Conservation (phyloP, 352 stramenopile species). For the Globisporangium okanoganense region DNA sequence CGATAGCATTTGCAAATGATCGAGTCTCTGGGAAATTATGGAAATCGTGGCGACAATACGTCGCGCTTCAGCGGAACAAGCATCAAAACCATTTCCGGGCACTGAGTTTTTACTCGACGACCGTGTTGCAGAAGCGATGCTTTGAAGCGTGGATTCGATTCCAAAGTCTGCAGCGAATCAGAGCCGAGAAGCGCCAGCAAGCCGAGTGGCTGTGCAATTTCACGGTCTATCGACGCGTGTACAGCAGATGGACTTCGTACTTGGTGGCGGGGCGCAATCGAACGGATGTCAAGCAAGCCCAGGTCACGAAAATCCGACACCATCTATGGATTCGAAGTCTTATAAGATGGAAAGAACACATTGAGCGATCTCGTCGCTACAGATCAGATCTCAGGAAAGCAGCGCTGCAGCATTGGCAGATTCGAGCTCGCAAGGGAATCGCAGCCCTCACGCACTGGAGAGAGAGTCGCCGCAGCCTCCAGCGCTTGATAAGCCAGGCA, state of each 20-base stretch:
- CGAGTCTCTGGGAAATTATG: slow-evolving; percentile 13
- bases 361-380: background rate
- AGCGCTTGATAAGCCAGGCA: background rate
- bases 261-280: background rate
- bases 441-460: slow-evolving; percentile 19
- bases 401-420: background rate
- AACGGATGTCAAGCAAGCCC: background rate
- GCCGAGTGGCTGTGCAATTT: background rate
- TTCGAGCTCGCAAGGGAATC: background rate
- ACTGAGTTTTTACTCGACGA: slow-evolving; percentile 25
- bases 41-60: slow-evolving; percentile 20
- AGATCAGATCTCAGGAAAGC: background rate
- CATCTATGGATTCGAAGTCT: slow-evolving; percentile 4
- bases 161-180: background rate
- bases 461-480: background rate
- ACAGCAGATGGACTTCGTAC: slow-evolving; percentile 4
- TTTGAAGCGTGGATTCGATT: slow-evolving; percentile 10
- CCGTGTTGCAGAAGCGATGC: slow-evolving; percentile 23
- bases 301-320: background rate
- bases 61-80: slow-evolving; percentile 18
- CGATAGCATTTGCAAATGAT: slow-evolving; percentile 3
- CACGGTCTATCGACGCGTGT: background rate
- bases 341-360: background rate
- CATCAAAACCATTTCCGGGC: slow-evolving; percentile 23
- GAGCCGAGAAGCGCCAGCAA: background rate